Evolutionary conservation across 805 yeast species (phyloP).

Genomic region (Zygoascus biomembranicola): DNA sequence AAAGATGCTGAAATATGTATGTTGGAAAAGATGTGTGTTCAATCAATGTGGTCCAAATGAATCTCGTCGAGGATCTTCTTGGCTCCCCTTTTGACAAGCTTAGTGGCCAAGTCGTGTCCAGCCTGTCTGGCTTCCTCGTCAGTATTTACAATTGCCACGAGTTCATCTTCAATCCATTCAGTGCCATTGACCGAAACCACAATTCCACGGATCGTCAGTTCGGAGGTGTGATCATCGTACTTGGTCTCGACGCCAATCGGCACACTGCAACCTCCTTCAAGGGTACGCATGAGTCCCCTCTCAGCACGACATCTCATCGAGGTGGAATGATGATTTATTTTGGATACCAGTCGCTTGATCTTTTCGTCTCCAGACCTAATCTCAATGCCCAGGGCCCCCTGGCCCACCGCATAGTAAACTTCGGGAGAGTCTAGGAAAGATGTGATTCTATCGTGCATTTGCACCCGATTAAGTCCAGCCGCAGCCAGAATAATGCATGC

Average conservation of each 20-base stretch:
- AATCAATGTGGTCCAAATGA: conserved; percentile 31
- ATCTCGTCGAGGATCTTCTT: conserved; percentile 72
- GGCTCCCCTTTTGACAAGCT: conserved; percentile 69
- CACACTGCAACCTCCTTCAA: conserved; percentile 97
- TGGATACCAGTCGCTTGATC: conserved; percentile 49
- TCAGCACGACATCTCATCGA: conserved; percentile 80
- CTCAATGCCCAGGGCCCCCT: conserved; percentile 94
- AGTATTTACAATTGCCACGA: conserved; percentile 32
- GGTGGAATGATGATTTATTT: conserved; percentile 55
- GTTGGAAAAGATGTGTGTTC: background rate
- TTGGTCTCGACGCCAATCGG: conserved; percentile 85
- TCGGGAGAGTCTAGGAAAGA: conserved; percentile 59
- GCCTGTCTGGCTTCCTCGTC: conserved; percentile 57
- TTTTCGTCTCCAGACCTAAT: conserved; percentile 61
- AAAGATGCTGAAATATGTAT: background rate
- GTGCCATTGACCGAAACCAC: conserved; percentile 83
- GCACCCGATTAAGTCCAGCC: conserved; percentile 78
- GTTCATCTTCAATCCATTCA: conserved; percentile 52
- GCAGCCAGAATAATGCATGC: conserved; percentile 81
- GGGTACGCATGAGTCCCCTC: conserved; percentile 71
- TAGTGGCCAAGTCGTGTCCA: conserved; percentile 63
- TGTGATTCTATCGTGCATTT: conserved; percentile 68
- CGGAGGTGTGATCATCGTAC: conserved; percentile 39
- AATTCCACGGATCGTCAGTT: conserved; percentile 52
- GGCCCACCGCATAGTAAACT: conserved; percentile 97